Conservation (phyloP, 1,284 basidiomycete genomes). For the Anthracocystis setariae region DNA sequence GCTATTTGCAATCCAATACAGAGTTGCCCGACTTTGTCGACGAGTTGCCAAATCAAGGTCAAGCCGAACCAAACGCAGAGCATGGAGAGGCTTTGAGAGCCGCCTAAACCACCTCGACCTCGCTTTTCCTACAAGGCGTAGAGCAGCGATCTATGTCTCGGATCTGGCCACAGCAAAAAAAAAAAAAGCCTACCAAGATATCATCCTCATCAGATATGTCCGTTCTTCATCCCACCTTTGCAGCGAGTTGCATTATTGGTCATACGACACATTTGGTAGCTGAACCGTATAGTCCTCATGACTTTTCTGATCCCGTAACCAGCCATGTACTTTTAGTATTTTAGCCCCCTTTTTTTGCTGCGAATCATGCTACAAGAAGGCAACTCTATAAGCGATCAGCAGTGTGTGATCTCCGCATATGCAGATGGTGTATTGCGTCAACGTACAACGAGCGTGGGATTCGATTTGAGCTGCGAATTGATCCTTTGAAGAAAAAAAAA, state of each 20-base stretch:
- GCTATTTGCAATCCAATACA: slow-evolving; percentile 52
- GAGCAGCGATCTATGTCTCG: neutral
- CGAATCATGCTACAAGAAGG: neutral
- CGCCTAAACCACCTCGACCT: slow-evolving; percentile 5
- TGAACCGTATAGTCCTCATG: neutral
- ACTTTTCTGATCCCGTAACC: neutral
- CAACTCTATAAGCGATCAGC: no score
- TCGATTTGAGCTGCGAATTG: no score
- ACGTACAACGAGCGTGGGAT: no score
- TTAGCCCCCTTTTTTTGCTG: neutral
- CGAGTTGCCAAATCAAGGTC: slow-evolving; percentile 43
- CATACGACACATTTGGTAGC: neutral
- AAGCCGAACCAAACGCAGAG: slow-evolving; percentile 9
- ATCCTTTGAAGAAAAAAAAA: no score
- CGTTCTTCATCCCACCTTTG: no score
- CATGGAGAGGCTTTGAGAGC: slow-evolving; percentile 41
- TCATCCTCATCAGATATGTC: no score
- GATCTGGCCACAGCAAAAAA: neutral
- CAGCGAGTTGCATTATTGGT: no score
- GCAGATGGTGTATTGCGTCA: no score
- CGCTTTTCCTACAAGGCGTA: neutral
- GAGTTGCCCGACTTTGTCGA: slow-evolving; percentile 64
- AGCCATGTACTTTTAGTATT: slow-evolving; percentile 1
- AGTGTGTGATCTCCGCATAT: no score
- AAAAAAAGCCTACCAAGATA: no score